Evolutionary conservation across 306 rosid species (phyloP).

Genomic region (Inga leiocalycina): DNA sequence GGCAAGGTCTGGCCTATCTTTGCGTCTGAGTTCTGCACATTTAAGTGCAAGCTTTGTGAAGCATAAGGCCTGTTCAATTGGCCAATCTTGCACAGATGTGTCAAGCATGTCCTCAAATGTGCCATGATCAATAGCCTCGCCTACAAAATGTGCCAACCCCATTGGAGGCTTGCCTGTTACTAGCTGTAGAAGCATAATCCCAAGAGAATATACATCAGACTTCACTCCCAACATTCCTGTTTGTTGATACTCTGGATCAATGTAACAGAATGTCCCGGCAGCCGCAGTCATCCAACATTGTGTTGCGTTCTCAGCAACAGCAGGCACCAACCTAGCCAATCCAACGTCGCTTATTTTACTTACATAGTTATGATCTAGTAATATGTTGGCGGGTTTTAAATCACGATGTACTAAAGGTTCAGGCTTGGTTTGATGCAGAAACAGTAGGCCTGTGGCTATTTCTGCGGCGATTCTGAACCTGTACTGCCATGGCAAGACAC

Average conservation of each 20-base stretch:
- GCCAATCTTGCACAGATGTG: conserved; percentile 76
- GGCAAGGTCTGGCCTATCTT: conserved; percentile 89
- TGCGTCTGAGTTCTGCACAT: conserved; percentile 86
- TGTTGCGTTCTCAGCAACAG: conserved; percentile 75
- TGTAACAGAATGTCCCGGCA: conserved; percentile 97
- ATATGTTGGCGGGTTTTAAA: conserved; percentile 87
- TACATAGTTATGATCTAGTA: conserved; percentile 75
- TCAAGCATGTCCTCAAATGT: conserved; percentile 59
- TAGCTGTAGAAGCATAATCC: conserved; percentile 75
- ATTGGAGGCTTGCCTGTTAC: conserved; percentile 75
- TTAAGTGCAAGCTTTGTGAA: conserved; percentile 63
- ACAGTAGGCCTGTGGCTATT: conserved; percentile 78
- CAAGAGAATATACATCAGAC: conserved; percentile 91
- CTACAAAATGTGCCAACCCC: conserved; percentile 73
- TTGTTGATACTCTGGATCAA: conserved; percentile 96
- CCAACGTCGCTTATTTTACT: conserved; percentile 92
- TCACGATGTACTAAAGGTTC: conserved; percentile 97
- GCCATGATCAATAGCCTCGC: conserved; percentile 52
- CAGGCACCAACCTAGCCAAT: conserved; percentile 87
- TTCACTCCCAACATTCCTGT: conserved; percentile 93
- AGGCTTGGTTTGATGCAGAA: conserved; percentile 95
- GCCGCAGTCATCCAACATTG: conserved; percentile 78
- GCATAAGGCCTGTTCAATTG: conserved; percentile 51
- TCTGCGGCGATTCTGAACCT: conserved; percentile 84
- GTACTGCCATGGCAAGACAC: conserved; percentile 64